Conservation (phyloP, 1,284 basidiomycete species). For the Hypsizygus ulmarius region DNA sequence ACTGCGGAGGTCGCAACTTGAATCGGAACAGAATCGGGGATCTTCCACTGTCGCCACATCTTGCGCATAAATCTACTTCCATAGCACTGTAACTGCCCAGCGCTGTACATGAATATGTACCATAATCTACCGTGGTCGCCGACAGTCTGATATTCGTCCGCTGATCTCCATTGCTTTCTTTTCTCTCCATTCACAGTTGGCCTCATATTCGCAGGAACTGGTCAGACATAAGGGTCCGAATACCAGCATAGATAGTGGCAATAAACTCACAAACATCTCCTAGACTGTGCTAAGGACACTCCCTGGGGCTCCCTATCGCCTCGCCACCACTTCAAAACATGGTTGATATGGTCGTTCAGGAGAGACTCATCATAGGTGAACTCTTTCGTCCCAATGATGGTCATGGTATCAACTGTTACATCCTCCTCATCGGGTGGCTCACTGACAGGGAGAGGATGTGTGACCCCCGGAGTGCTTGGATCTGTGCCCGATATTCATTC, state of each 20-base stretch:
- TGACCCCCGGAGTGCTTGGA: no score
- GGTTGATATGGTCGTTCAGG: constrained; percentile 57
- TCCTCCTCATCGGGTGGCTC: constrained; percentile 2
- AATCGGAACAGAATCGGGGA: no score
- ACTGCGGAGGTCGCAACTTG: no score
- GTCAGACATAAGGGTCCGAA: constrained; percentile 5
- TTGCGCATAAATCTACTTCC: no score
- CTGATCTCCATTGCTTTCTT: constrained; percentile 51
- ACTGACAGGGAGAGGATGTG: background rate
- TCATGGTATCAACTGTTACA: constrained; percentile 22
- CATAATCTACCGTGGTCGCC: no score
- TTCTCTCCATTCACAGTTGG: constrained; percentile 83
- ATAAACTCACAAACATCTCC: constrained; percentile 65
- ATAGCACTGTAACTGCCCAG: no score
- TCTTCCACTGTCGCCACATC: no score
- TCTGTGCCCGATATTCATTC: no score
- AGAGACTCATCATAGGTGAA: constrained; percentile 58
- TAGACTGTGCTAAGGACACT: constrained; percentile 58
- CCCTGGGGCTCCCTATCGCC: constrained; percentile 66
- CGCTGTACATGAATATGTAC: no score
- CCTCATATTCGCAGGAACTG: constrained; percentile 77
- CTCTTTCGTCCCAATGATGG: constrained; percentile 64
- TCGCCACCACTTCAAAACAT: constrained; percentile 72
- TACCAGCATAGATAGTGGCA: constrained; percentile 3
- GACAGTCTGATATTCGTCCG: background rate